phyloP scores from a whole-genome alignment of 805 yeast genomes.

The Myxozyma sirexii region DNA sequence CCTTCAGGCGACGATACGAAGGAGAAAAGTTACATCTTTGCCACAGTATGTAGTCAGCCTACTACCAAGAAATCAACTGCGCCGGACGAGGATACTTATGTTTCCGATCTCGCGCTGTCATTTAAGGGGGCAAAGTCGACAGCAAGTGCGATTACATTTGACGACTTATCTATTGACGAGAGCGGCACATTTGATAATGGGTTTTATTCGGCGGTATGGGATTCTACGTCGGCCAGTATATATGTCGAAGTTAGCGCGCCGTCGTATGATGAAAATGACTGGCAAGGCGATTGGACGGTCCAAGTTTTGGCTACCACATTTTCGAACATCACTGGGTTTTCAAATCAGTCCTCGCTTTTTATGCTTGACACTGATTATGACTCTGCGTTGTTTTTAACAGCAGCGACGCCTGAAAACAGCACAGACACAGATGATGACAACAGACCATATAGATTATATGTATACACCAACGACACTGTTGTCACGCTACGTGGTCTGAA shows the following conservation, averaged over 20 bases:
- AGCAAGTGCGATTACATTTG: not conserved
- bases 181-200: not conserved
- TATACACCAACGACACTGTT: constrained; percentile 44
- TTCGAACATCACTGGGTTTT: not conserved
- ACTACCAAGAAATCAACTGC: not conserved
- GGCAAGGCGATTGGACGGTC: constrained; percentile 22
- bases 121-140: not conserved
- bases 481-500: constrained; percentile 46
- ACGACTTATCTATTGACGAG: not conserved
- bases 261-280: constrained; percentile 1
- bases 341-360: not conserved
- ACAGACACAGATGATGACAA: not conserved
- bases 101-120: constrained; percentile 1
- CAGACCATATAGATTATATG: constrained; percentile 47
- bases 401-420: constrained; percentile 1
- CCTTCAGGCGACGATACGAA: not conserved
- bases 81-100: not conserved
- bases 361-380: constrained; percentile 19
- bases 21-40: not conserved
- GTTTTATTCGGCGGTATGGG: not conserved
- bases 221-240: not conserved
- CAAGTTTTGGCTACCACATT: constrained; percentile 12
- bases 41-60: constrained; percentile 3
- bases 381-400: constrained; percentile 18
- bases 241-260: constrained; percentile 14